Conservation (phyloP, 306 rosid species). For the Castanopsis chinensis region DNA sequence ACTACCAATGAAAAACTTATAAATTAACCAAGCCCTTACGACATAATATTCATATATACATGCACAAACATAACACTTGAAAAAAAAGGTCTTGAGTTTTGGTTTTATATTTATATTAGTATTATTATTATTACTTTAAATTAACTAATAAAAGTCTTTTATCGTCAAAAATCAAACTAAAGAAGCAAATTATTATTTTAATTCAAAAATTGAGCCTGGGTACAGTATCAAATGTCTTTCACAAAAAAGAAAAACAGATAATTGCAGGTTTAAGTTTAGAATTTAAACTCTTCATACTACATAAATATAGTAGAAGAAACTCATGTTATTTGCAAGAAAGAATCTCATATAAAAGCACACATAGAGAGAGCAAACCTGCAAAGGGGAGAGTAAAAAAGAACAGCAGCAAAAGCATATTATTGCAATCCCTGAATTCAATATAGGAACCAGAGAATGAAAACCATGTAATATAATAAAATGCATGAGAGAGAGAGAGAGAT, state of each 20-base stretch:
- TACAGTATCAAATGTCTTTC: too few relatives aligned
- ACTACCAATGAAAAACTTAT: too few relatives aligned
- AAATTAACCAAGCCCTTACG: too few relatives aligned
- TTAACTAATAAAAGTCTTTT: too few relatives aligned
- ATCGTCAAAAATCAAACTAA: too few relatives aligned
- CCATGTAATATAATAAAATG: background rate
- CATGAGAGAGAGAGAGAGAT: background rate
- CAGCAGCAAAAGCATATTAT: constrained; percentile 18
- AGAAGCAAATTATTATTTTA: too few relatives aligned
- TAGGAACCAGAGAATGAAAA: background rate
- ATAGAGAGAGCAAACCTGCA: constrained; percentile 21
- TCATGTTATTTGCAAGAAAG: background rate
- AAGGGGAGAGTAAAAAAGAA: constrained; percentile 12
- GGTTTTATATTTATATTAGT: too few relatives aligned
- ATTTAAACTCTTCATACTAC: background rate
- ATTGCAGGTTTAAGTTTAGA: background rate
- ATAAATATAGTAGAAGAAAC: background rate
- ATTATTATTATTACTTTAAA: too few relatives aligned
- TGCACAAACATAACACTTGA: too few relatives aligned
- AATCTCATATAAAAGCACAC: background rate
- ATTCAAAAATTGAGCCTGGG: too few relatives aligned
- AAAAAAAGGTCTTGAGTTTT: too few relatives aligned
- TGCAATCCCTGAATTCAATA: background rate
- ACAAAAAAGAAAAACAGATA: background rate
- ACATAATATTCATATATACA: too few relatives aligned